These are phyloP conservation scores for Physaria fendleri DNA, from an alignment of 345 rosid species.

Conservation along the genomic window DNA sequence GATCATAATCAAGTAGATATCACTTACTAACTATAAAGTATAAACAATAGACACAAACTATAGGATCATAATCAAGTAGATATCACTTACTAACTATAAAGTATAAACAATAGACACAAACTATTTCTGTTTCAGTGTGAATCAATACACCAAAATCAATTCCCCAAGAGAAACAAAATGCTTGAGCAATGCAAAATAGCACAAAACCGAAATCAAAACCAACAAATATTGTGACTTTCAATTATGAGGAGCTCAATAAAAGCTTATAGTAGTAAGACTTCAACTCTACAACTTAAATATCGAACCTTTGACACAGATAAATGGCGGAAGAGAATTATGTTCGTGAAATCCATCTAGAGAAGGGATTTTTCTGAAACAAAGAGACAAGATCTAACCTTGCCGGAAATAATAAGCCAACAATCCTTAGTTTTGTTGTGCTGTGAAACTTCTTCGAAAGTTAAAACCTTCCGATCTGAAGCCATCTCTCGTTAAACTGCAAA, in stretches of 20 bases:
- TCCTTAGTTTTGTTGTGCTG: slow-evolving; percentile 77
- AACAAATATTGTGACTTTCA: not conserved
- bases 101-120: no score
- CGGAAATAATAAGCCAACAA: slow-evolving; percentile 87
- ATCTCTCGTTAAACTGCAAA: slow-evolving; percentile 35
- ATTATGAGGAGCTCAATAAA: not conserved
- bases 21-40: no score
- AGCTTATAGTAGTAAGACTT: not conserved
- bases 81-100: no score
- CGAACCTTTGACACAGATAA: not conserved
- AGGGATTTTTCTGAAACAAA: not conserved
- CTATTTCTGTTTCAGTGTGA: no score
- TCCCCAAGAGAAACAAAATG: not conserved
- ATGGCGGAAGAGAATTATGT: not conserved
- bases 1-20: no score
- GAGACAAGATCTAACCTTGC: slow-evolving; percentile 63
- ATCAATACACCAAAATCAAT: not conserved
- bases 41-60: no score
- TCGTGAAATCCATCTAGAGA: not conserved
- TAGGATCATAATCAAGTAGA: no score
- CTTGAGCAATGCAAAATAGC: not conserved
- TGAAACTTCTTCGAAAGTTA: slow-evolving; percentile 62
- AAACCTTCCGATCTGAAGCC: slow-evolving; percentile 64
- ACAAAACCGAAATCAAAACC: not conserved
- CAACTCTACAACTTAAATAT: not conserved